Evolutionary conservation across 176 grass and related monocot species (phyloP).

Genomic region (Microstegium vimineum): DNA sequence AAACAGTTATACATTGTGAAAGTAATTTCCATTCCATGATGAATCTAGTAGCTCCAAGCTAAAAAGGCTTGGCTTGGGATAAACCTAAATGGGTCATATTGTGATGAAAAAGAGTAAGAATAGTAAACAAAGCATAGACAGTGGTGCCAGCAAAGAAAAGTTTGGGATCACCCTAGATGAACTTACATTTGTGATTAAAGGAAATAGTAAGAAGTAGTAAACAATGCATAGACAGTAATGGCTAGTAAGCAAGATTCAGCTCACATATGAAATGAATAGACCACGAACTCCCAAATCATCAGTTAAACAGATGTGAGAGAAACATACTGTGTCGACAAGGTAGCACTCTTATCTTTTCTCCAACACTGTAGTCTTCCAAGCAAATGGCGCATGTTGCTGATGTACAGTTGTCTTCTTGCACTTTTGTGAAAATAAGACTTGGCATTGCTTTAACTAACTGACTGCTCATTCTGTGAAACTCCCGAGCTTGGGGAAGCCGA

Average conservation of each 20-base stretch:
- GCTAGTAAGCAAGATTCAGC: constrained; percentile 3
- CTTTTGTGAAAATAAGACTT: constrained; percentile 73
- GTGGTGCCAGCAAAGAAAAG: background rate
- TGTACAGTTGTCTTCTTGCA: constrained; percentile 81
- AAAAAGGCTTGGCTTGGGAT: background rate
- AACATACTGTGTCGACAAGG: constrained; percentile 91
- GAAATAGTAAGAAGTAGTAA: background rate
- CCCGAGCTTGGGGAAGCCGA: constrained; percentile 34
- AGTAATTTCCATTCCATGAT: background rate
- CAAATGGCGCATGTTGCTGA: constrained; percentile 84
- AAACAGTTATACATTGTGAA: background rate
- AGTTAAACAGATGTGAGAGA: constrained; percentile 11
- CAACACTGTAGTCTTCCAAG: constrained; percentile 83
- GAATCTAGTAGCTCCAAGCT: background rate
- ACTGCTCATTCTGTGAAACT: constrained; percentile 84
- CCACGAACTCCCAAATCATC: constrained; percentile 1
- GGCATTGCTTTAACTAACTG: constrained; percentile 91
- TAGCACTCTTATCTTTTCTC: constrained; percentile 78
- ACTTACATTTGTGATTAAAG: background rate
- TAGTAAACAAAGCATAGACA: background rate
- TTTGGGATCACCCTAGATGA: background rate
- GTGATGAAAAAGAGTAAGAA: background rate
- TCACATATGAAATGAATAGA: background rate
- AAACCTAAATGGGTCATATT: background rate
- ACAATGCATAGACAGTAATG: background rate